Evolutionary conservation across 306 rosid genomes (phyloP).

Genomic region (Sophora flavescens): DNA sequence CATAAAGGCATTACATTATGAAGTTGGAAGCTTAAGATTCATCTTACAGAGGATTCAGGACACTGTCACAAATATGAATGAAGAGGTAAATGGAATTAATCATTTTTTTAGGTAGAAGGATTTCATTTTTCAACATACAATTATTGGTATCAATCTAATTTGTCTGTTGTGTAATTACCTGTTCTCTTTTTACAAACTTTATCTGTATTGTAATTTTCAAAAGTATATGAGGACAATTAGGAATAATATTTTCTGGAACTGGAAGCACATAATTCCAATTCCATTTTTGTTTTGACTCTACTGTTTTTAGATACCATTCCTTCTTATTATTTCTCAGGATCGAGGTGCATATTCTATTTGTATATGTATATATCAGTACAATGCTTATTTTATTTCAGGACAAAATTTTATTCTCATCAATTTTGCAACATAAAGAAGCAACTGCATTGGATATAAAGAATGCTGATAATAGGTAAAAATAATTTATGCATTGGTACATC

Average conservation of each 20-base stretch:
- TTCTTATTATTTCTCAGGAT: slow-evolving; percentile 29
- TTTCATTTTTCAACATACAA: slow-evolving; percentile 27
- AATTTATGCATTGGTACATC: not conserved
- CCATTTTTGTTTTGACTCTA: slow-evolving; percentile 16
- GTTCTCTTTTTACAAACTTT: not conserved
- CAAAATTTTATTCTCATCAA: slow-evolving; percentile 58
- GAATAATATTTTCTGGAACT: slow-evolving; percentile 30
- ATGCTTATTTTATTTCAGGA: slow-evolving; percentile 61
- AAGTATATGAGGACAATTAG: slow-evolving; percentile 12
- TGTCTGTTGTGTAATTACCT: slow-evolving; percentile 6
- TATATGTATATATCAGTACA: slow-evolving; percentile 9
- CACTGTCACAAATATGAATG: slow-evolving; percentile 60
- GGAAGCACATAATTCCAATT: slow-evolving; percentile 24
- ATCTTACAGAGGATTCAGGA: slow-evolving; percentile 69
- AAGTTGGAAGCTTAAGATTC: slow-evolving; percentile 66
- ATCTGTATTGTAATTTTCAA: slow-evolving; percentile 10
- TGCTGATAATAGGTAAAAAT: slow-evolving; percentile 56
- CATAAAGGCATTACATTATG: slow-evolving; percentile 61
- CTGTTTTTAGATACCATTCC: slow-evolving; percentile 31
- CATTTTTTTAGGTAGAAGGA: not conserved
- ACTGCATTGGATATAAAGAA: slow-evolving; percentile 39
- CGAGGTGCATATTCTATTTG: slow-evolving; percentile 18
- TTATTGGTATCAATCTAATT: slow-evolving; percentile 18
- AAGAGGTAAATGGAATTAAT: slow-evolving; percentile 58
- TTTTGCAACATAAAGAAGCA: slow-evolving; percentile 58